Percentiles rank a stretch among this genome's conserved stretches.
Evolutionary conservation across 2,329 filamentous ascomycete genomes (phyloP).

Genomic region (Diplodia sapinea): DNA sequence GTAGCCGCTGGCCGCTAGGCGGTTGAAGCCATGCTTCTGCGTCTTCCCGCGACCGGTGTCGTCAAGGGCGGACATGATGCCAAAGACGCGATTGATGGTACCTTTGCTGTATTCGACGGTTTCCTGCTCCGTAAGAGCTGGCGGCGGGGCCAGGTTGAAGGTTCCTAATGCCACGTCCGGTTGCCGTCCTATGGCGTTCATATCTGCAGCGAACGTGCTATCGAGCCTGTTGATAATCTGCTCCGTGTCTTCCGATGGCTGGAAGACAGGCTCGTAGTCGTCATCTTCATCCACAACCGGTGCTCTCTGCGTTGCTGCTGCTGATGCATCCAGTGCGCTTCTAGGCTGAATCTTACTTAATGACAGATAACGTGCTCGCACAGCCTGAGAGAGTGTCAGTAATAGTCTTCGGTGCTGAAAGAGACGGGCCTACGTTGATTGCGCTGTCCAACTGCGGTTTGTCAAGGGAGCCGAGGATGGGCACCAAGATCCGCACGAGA

Average conservation of each 20-base stretch:
- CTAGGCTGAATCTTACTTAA: constrained; percentile 43
- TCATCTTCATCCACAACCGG: constrained; percentile 75
- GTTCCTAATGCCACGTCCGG: constrained; percentile 67
- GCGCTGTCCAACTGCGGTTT: constrained; percentile 71
- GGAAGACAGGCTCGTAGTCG: constrained; percentile 90
- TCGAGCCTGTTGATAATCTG: constrained; percentile 80
- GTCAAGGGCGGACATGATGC: constrained; percentile 75
- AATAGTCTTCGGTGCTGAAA: background rate
- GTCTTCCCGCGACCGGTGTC: constrained; percentile 58
- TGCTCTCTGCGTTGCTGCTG: constrained; percentile 39
- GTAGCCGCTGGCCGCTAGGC: constrained; percentile 81
- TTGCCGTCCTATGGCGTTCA: constrained; percentile 44
- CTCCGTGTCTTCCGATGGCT: constrained; percentile 75
- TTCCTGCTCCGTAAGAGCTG: constrained; percentile 72
- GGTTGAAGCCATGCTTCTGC: constrained; percentile 73
- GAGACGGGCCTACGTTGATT: constrained; percentile 64
- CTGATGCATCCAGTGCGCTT: constrained; percentile 39
- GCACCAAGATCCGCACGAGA: constrained; percentile 80
- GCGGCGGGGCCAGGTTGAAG: constrained; percentile 80
- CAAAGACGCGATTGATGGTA: constrained; percentile 77
- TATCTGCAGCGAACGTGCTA: constrained; percentile 65
- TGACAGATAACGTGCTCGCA: constrained; percentile 51
- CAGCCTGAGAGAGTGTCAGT: constrained; percentile 40
- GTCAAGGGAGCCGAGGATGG: constrained; percentile 75
- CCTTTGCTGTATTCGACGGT: constrained; percentile 75